phyloP scores from a whole-genome alignment of 441 rosid species.

The Eruca vesicaria region DNA sequence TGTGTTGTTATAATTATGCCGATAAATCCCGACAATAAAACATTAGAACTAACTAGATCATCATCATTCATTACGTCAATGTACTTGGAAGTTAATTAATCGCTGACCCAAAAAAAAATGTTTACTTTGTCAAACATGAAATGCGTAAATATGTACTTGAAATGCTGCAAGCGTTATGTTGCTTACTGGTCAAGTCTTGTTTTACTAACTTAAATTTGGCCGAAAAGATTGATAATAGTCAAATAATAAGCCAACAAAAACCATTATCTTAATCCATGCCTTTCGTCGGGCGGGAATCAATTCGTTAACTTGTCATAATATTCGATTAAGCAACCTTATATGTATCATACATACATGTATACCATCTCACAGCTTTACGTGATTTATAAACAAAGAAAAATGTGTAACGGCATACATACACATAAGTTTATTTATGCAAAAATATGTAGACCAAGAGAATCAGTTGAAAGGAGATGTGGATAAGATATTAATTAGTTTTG shows the following conservation, averaged over 20 bases:
- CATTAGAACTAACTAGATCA: conserved; percentile 33
- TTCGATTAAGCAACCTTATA: neutral
- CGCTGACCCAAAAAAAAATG: neutral
- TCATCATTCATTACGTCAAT: conserved; percentile 20
- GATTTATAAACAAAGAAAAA: neutral
- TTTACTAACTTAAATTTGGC: conserved; percentile 1
- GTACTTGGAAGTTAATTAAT: conserved; percentile 10
- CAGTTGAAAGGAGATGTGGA: conserved; percentile 15
- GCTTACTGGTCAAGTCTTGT: conserved; percentile 22
- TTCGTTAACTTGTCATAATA: conserved; percentile 24
- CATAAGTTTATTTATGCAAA: neutral
- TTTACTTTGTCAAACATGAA: neutral
- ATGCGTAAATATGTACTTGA: neutral
- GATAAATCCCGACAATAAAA: conserved; percentile 31
- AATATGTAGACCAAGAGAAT: conserved; percentile 23
- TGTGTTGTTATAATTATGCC: conserved; percentile 29
- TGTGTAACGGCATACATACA: neutral
- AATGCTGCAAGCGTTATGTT: conserved; percentile 16
- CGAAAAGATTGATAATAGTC: neutral
- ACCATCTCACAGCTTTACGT: neutral
- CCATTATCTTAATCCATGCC: conserved; percentile 15
- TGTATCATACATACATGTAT: neutral
- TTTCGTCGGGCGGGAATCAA: conserved; percentile 26
- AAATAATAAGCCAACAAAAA: conserved; percentile 8
- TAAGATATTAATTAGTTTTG: conserved; percentile 33